phyloP scores from a whole-genome alignment of 768 basidiomycete genomes.

The Mycena albidolilacea region DNA sequence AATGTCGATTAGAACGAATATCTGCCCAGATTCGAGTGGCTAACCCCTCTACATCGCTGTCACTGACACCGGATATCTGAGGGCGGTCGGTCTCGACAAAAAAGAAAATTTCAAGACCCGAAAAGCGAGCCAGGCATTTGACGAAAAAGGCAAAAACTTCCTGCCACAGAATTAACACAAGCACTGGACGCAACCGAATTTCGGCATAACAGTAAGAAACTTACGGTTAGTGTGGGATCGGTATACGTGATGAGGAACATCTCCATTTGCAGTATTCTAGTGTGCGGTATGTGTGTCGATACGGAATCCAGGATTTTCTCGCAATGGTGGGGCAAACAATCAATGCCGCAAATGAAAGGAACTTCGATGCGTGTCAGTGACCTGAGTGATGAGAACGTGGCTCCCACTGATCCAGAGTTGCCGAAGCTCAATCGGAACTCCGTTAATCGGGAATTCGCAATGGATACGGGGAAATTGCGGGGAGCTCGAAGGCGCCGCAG shows the following conservation, averaged over 20 bases:
- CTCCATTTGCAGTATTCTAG: background rate
- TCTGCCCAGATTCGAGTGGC: too few relatives aligned
- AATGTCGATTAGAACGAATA: too few relatives aligned
- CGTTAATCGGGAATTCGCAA: background rate
- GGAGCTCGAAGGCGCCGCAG: background rate
- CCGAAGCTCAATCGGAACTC: background rate
- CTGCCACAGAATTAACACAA: too few relatives aligned
- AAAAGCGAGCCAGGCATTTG: too few relatives aligned
- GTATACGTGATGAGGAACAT: background rate
- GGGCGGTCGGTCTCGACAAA: too few relatives aligned
- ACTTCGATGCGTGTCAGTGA: background rate
- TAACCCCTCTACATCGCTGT: too few relatives aligned
- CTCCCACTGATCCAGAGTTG: background rate
- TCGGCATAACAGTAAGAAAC: too few relatives aligned
- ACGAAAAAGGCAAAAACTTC: too few relatives aligned
- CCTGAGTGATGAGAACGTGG: background rate
- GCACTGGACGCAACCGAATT: too few relatives aligned
- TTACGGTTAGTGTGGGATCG: too few relatives aligned
- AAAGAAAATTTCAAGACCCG: too few relatives aligned
- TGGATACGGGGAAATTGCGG: background rate
- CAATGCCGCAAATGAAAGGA: background rate
- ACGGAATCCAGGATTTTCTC: background rate
- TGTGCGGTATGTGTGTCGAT: background rate
- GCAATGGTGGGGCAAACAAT: background rate
- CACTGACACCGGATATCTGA: too few relatives aligned